Percentiles rank a stretch among this genome's conserved stretches.
These are phyloP conservation scores for Neurospora sp. DNA, from an alignment of 2,329 filamentous ascomycete genomes.

Conservation along the genomic window DNA sequence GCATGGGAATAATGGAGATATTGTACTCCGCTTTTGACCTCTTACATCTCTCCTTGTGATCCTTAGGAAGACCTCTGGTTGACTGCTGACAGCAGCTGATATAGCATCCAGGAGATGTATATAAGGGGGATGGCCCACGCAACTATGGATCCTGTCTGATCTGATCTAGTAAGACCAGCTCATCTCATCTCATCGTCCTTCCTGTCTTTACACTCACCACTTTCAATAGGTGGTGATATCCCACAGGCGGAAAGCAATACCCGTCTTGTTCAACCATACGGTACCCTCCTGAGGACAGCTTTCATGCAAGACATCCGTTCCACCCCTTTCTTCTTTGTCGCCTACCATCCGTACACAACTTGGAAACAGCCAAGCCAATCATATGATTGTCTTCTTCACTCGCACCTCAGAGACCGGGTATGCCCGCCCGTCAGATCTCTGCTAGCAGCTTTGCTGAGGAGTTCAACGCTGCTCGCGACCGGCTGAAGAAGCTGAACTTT, in stretches of 20 bases:
- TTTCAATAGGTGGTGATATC: neutral
- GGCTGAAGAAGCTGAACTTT: conserved; percentile 17
- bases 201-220: neutral
- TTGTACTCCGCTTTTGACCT: neutral
- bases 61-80: neutral
- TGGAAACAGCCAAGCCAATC: neutral
- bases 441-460: conserved; percentile 25
- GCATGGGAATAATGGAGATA: neutral
- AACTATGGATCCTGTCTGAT: neutral
- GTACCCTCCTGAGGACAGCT: neutral
- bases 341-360: neutral
- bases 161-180: neutral
- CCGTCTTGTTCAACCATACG: neutral
- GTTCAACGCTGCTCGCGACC: conserved; percentile 22
- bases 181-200: neutral
- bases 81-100: neutral
- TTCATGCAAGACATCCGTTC: neutral
- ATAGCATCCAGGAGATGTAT: neutral
- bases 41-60: neutral
- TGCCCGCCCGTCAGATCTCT: conserved; percentile 19
- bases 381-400: conserved; percentile 14
- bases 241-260: neutral
- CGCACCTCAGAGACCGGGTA: conserved; percentile 17
- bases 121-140: neutral
- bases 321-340: conserved; percentile 2